Evolutionary conservation across 2,329 filamentous ascomycete species (phyloP).

Genomic region (Cordyceps tenuipes): DNA sequence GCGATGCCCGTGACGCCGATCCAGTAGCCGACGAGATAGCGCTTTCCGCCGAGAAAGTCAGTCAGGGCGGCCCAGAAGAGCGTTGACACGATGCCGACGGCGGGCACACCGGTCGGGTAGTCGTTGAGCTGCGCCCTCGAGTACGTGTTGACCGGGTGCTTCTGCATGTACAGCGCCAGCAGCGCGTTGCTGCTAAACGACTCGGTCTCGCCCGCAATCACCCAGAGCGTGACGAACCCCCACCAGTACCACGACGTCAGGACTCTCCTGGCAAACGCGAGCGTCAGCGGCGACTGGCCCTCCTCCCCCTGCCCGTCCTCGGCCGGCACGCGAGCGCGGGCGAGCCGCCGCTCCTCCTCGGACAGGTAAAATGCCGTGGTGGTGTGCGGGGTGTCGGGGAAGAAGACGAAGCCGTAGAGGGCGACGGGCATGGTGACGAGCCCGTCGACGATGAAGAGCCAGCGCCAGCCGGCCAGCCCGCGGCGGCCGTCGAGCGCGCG

Average conservation of each 20-base stretch:
- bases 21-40: conserved; percentile 59
- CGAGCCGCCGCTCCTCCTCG: conserved; percentile 37
- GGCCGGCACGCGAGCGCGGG: conserved; percentile 33
- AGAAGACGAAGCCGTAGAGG: conserved; percentile 26
- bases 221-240: conserved; percentile 59
- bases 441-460: conserved; percentile 65
- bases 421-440: conserved; percentile 32
- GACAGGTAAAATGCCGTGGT: conserved; percentile 35
- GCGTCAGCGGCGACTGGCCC: conserved; percentile 36
- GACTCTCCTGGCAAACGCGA: conserved; percentile 44
- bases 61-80: conserved; percentile 63
- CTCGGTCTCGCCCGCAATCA: conserved; percentile 63
- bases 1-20: conserved; percentile 56
- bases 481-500: conserved; percentile 30
- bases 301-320: conserved; percentile 16
- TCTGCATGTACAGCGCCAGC: conserved; percentile 41
- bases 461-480: conserved; percentile 57
- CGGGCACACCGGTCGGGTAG: conserved; percentile 48
- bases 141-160: conserved; percentile 35
- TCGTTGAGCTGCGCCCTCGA: conserved; percentile 44
- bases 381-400: conserved; percentile 37
- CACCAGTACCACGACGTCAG: conserved; percentile 56
- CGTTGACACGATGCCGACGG: conserved; percentile 50
- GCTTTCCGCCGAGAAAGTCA: conserved; percentile 53
- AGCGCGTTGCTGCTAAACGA: conserved; percentile 60